Percentiles rank a stretch among this genome's conserved stretches.
phyloP scores from a whole-genome alignment of 176 grass and related monocot species.

The Ananas comosus region DNA sequence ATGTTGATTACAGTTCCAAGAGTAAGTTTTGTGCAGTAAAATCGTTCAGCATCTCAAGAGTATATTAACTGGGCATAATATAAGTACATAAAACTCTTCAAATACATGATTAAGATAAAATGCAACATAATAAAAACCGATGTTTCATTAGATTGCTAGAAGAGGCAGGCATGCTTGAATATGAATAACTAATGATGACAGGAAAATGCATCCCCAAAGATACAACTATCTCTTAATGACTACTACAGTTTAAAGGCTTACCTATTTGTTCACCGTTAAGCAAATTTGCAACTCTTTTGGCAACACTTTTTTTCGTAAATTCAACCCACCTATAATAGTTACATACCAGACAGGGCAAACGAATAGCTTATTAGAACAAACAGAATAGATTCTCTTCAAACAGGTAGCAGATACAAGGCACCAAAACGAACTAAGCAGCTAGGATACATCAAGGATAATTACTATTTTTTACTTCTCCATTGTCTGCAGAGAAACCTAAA shows the following conservation, averaged over 20 bases:
- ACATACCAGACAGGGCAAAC: slow-evolving; percentile 14
- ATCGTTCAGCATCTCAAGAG: no score
- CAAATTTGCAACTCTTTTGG: slow-evolving; percentile 78
- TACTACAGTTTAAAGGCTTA: slow-evolving; percentile 20
- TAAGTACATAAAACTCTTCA: no score
- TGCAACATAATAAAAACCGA: not conserved
- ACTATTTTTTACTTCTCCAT: no score
- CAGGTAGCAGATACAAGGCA: not conserved
- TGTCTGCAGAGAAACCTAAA: no score
- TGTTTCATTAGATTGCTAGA: not conserved
- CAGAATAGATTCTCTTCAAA: not conserved
- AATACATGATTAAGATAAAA: no score
- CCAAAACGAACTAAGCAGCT: not conserved
- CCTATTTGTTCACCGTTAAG: slow-evolving; percentile 97
- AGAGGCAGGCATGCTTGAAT: not conserved
- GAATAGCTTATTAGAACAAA: not conserved
- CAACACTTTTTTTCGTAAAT: slow-evolving; percentile 74
- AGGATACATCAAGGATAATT: not conserved
- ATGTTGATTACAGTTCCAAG: no score
- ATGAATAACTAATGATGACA: not conserved
- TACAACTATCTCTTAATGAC: not conserved
- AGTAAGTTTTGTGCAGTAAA: no score
- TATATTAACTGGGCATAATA: no score
- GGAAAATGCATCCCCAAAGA: not conserved
- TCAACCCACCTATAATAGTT: slow-evolving; percentile 78